A percentile compares a stretch with the other conserved stretches of the same genome.
These are phyloP conservation scores for Trichoderma oligosporum DNA, from an alignment of 2,329 filamentous ascomycete genomes.

Conservation along the genomic window DNA sequence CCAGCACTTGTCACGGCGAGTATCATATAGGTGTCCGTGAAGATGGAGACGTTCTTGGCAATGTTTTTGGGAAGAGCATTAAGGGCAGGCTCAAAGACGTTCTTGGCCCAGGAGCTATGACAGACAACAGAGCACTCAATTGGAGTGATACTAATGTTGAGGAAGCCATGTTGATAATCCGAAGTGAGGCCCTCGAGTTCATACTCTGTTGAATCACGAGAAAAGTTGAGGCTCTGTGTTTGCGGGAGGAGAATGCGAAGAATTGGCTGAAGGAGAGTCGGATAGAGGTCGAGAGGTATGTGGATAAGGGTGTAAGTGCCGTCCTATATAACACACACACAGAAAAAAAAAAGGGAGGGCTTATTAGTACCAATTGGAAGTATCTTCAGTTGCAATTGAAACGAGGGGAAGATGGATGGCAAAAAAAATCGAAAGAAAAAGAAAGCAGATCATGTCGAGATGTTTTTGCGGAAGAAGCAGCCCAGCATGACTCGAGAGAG, in stretches of 20 bases:
- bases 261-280: slow-evolving; percentile 78
- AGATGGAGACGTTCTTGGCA: slow-evolving; percentile 63
- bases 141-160: slow-evolving; percentile 90
- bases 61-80: slow-evolving; percentile 54
- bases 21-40: slow-evolving; percentile 77
- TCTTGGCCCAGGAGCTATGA: slow-evolving; percentile 67
- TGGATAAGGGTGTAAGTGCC: slow-evolving; percentile 85
- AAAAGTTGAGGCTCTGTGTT: slow-evolving; percentile 40
- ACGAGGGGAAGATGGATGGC: neutral
- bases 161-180: slow-evolving; percentile 66
- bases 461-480: neutral
- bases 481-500: neutral
- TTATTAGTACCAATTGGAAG: neutral
- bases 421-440: no score
- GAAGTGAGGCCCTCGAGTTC: slow-evolving; percentile 46
- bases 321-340: slow-evolving; percentile 59
- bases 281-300: slow-evolving; percentile 75
- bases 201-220: slow-evolving; percentile 34
- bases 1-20: slow-evolving; percentile 88
- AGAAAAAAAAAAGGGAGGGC: slow-evolving; percentile 1
- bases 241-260: slow-evolving; percentile 77
- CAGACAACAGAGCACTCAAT: slow-evolving; percentile 92
- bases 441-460: neutral
- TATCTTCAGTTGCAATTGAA: neutral
- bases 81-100: slow-evolving; percentile 72